Evolutionary conservation across 1,284 basidiomycete species (phyloP).

Genomic region (Boletus smithii): DNA sequence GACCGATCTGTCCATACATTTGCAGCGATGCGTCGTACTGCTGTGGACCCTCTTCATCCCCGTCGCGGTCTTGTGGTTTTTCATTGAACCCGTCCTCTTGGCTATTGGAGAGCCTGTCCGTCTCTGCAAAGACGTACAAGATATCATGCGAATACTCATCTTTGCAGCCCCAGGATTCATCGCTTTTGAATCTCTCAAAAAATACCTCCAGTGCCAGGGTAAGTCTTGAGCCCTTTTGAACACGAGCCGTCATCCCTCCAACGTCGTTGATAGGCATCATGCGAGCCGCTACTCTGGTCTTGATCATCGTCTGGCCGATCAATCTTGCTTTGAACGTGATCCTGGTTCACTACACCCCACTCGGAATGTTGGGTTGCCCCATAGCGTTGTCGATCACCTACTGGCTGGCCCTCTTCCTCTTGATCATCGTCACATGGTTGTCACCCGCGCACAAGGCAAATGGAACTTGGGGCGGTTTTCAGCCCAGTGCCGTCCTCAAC

Average conservation of each 20-base stretch:
- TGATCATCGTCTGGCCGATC: constrained; percentile 58
- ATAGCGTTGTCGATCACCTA: constrained; percentile 65
- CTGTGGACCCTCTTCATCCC: constrained; percentile 64
- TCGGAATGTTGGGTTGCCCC: constrained; percentile 63
- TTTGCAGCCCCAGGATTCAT: constrained; percentile 69
- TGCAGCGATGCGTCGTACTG: constrained; percentile 63
- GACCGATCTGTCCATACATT: constrained; percentile 63
- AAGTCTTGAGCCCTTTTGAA: constrained; percentile 23
- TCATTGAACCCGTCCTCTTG: constrained; percentile 56
- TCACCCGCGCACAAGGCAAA: constrained; percentile 55
- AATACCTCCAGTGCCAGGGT: constrained; percentile 79
- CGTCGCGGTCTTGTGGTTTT: constrained; percentile 57
- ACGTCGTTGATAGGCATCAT: constrained; percentile 55
- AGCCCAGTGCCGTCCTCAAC: constrained; percentile 46
- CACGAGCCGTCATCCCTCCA: not conserved
- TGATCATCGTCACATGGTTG: constrained; percentile 46
- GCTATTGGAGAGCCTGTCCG: constrained; percentile 56
- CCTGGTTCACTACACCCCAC: constrained; percentile 56
- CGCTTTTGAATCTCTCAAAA: constrained; percentile 73
- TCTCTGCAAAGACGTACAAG: constrained; percentile 58
- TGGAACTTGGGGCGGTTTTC: constrained; percentile 63
- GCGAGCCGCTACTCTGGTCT: constrained; percentile 62
- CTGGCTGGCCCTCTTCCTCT: constrained; percentile 60
- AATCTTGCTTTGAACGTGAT: constrained; percentile 59
- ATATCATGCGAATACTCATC: constrained; percentile 60